Conservation (phyloP, 306 rosid genomes). For the Lithocarpus polystachyus region DNA sequence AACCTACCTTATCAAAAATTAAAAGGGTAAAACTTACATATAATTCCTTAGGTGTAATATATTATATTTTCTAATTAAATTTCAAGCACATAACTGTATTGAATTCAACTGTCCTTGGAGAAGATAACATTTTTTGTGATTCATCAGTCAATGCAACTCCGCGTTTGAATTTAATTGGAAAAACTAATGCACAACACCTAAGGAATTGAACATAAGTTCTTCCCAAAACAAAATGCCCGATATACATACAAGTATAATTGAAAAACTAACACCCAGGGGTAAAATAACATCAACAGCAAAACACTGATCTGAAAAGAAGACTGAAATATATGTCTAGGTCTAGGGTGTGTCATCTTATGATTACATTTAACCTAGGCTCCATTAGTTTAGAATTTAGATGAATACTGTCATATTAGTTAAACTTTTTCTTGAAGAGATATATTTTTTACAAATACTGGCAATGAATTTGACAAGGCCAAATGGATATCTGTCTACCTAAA, state of each 20-base stretch:
- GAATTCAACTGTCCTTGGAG: too few species aligned
- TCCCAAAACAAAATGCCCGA: background rate
- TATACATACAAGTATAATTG: background rate
- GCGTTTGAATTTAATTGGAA: too few species aligned
- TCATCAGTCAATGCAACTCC: accelerated
- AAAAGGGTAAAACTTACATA: background rate
- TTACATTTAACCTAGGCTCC: background rate
- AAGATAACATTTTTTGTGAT: too few species aligned
- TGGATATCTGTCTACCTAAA: too few species aligned
- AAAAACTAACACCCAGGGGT: background rate
- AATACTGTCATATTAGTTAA: background rate
- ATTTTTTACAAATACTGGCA: background rate
- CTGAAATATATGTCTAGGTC: background rate
- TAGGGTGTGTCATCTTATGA: background rate
- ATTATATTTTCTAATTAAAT: too few species aligned
- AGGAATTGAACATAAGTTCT: too few species aligned
- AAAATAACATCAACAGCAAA: background rate
- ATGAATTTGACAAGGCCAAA: background rate
- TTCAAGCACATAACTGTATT: too few species aligned
- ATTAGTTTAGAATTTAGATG: background rate
- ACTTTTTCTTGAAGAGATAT: background rate
- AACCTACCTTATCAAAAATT: background rate
- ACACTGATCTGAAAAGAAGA: background rate
- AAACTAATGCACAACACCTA: too few species aligned
- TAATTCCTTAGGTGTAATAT: too few species aligned